Evolutionary conservation across 2,329 filamentous ascomycete species (phyloP), one percentile per base, ranked within the genome.

Genomic region (Seiridium cupressi): DNA sequence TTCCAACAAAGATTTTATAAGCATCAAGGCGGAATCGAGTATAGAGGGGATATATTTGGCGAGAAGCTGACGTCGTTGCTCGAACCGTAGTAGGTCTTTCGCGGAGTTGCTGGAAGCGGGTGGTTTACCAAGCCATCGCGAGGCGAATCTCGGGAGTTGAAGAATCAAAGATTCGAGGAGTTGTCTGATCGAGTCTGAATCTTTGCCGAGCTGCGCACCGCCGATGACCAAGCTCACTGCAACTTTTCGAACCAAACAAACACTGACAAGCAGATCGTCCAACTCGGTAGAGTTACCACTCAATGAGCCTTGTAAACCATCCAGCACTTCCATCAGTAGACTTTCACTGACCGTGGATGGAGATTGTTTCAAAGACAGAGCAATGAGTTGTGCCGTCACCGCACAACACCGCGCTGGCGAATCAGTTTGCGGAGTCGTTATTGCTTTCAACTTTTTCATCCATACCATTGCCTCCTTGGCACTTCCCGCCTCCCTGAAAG

Each of bases 101-200:
- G 84, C 77, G 10, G 76, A 73, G 26, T 81, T 78, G 40, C 81
- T 79, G 10, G 78, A 77, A 4, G 74, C 75, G 0, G 86, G 84
- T 1, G 80, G 74, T 58, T 84, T 84, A 10, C 87, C 87, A 2
- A 89, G 74, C 84, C 87, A 89, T 51, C 86, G 79, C 5, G 84
- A 74, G 51, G 82, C 77, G 66, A 89, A 86, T 2, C 85, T 80
- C 10, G 87, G 86, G 61, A 85, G 82, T 58, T 84, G 80, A 36
- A 84, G 76, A 32, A 89, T 75, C 51, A 89, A 80, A 0, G 78
- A 75, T 64, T 87, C 84, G 6, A 88, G 76, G n/a, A 81, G 75
- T 61, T 69, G 66, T 59, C 56, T 69, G 18, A 32, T 62, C 54
- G 18, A 64, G 48, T 48, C 49, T 42, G 60, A 60, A 59, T 60